Base-by-base conservation (phyloP, 129 eudicot genomes). In the Oenanthe sinensis region DNA sequence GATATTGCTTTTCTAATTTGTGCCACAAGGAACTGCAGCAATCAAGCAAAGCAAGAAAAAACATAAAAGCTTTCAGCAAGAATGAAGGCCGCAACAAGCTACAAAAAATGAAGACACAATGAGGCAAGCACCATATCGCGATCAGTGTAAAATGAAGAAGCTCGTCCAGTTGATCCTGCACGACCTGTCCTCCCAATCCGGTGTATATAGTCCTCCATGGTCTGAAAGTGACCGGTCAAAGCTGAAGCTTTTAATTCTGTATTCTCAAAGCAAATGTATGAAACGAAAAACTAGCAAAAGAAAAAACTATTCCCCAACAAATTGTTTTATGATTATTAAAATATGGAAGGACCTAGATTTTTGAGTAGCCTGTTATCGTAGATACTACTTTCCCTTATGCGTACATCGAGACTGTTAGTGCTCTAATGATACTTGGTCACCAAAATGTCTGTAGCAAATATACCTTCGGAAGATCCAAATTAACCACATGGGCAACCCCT, bases 111-210 rank as follows among this genome's bases (percentile, higher is more conserved):
- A 65, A 14, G 28, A 8, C 7, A 42, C 26, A 55, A 9, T 22
- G 62, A 71, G 79, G 37, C 50, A 67, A 79, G 76, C 43, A 91
- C 97, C 94, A 87, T 81, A 79, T 91, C 97, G 74, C 94, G 92
- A 48, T 91, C 97, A 52, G 92, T 89, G 75, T 83, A 89, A 74
- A 89, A 89, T 14, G 97, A 91, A 79, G 97, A 89, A 75, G 97
- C 97, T 81, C 85, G 88, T 83, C 94, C 97, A 17, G 93, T 89
- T 86, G 97, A 89, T 85, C 97, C 97, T 39, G 97, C 94, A 73
- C 94, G 97, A 47, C 97, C 97, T 5, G 97, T 91, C 81, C 97
- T 87, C 79, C 97, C 97, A 83, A 89, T 91, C 39, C 97, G 90
- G 82, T 87, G 97, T 85, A 91, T 90, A 46, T 91, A 91, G 78